Evolutionary conservation across 2,329 filamentous ascomycete species (phyloP).

Genomic region (Penicillium decumbens): DNA sequence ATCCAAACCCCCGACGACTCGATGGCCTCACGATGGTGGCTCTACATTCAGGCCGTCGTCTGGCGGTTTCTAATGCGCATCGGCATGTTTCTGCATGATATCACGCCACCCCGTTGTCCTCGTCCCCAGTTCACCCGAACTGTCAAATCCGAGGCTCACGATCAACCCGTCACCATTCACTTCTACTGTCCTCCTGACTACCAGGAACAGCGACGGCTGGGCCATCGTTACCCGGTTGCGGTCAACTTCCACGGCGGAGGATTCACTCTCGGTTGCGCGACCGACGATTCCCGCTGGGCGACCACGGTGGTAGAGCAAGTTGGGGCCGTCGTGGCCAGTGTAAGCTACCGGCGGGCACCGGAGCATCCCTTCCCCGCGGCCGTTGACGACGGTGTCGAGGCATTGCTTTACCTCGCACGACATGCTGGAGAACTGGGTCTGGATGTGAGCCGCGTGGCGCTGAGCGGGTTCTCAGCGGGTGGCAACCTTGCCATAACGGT

Average conservation of each 20-base stretch:
- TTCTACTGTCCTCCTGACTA: conserved; percentile 57
- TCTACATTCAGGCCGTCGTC: conserved; percentile 59
- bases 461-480: conserved; percentile 61
- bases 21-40: conserved; percentile 51
- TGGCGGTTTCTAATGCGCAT: conserved; percentile 65
- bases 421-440: conserved; percentile 55
- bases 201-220: conserved; percentile 29
- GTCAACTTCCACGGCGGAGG: conserved; percentile 63
- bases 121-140: conserved; percentile 56
- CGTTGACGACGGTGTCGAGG: conserved; percentile 61
- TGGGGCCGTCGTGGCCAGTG: conserved; percentile 56
- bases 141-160: conserved; percentile 49
- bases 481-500: conserved; percentile 61
- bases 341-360: conserved; percentile 59
- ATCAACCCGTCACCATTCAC: conserved; percentile 51
- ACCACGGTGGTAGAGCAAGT: conserved; percentile 52
- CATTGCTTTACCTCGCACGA: conserved; percentile 54
- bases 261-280: conserved; percentile 56
- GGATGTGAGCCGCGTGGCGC: conserved; percentile 53
- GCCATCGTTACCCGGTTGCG: conserved; percentile 52
- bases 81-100: conserved; percentile 63
- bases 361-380: conserved; percentile 60
- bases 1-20: neutral
- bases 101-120: conserved; percentile 58
- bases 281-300: conserved; percentile 60